Conservation (phyloP, 805 yeast species). For the Myxozyma mucilagina region DNA sequence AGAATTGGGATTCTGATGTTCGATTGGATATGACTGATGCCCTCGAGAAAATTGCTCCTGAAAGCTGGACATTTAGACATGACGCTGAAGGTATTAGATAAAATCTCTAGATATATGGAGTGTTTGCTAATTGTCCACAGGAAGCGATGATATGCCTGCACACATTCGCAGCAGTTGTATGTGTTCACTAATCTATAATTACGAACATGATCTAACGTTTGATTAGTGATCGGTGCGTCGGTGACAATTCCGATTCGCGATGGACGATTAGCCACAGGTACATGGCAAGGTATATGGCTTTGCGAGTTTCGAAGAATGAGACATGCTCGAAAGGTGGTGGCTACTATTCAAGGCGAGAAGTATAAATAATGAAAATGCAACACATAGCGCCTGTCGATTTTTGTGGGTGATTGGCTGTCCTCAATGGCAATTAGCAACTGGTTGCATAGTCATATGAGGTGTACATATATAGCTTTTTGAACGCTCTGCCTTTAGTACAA, state of each 20-base stretch:
- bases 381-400: too few relatives aligned
- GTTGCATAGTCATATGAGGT: too few relatives aligned
- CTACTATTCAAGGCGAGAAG: slow-evolving; percentile 66
- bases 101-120: neutral
- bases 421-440: neutral
- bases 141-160: slow-evolving; percentile 80
- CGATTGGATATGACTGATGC: slow-evolving; percentile 66
- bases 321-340: slow-evolving; percentile 67
- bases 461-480: too few relatives aligned
- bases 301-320: slow-evolving; percentile 67
- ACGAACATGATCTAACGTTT: neutral
- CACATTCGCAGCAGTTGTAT: slow-evolving; percentile 61
- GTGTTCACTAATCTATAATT: slow-evolving; percentile 12
- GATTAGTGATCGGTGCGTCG: slow-evolving; percentile 57
- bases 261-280: slow-evolving; percentile 69
- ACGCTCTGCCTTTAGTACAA: too few relatives aligned
- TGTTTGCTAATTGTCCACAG: slow-evolving; percentile 1
- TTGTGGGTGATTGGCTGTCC: neutral
- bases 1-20: slow-evolving; percentile 79
- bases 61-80: slow-evolving; percentile 56
- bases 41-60: slow-evolving; percentile 68
- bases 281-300: slow-evolving; percentile 84
- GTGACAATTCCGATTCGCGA: slow-evolving; percentile 67
- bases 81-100: slow-evolving; percentile 63
- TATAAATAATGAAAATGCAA: neutral